Evolutionary conservation across 352 stramenopile species (phyloP).

Genomic region (Phytophthora hybrid): DNA sequence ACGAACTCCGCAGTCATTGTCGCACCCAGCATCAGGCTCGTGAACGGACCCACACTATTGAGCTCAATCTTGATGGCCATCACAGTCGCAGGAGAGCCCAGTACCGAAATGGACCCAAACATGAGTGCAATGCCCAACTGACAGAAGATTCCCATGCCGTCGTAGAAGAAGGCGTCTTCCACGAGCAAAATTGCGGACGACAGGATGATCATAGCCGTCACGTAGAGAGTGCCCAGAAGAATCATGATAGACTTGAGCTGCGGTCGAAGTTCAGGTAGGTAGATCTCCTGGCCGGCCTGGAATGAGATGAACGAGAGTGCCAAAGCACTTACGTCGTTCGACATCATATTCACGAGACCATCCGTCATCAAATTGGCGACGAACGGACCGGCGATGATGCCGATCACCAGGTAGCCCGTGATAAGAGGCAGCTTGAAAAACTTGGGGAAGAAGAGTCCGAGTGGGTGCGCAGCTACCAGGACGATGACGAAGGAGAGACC

Average conservation of each 20-base stretch:
- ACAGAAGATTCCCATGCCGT: slow-evolving; percentile 45
- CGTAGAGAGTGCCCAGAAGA: slow-evolving; percentile 53
- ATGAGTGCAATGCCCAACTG: slow-evolving; percentile 72
- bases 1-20: slow-evolving; percentile 79
- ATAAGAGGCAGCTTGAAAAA: slow-evolving; percentile 69
- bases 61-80: slow-evolving; percentile 85
- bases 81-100: slow-evolving; percentile 71
- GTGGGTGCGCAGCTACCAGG: slow-evolving; percentile 61
- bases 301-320: slow-evolving; percentile 81
- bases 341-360: slow-evolving; percentile 50
- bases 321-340: slow-evolving; percentile 62
- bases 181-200: slow-evolving; percentile 44
- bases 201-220: slow-evolving; percentile 62
- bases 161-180: slow-evolving; percentile 64
- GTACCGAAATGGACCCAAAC: slow-evolving; percentile 72
- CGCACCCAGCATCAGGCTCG: slow-evolving; percentile 73
- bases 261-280: slow-evolving; percentile 61
- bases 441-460: slow-evolving; percentile 66
- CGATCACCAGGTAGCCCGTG: slow-evolving; percentile 70
- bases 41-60: slow-evolving; percentile 76
- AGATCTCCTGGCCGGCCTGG: slow-evolving; percentile 74
- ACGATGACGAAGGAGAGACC: slow-evolving; percentile 66
- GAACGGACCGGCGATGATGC: slow-evolving; percentile 66
- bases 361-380: slow-evolving; percentile 56
- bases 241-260: slow-evolving; percentile 68